A percentile compares a stretch with the other conserved stretches of the same genome.
phyloP scores from a whole-genome alignment of 257 asterid genomes.

The Knoxia roxburghii region DNA sequence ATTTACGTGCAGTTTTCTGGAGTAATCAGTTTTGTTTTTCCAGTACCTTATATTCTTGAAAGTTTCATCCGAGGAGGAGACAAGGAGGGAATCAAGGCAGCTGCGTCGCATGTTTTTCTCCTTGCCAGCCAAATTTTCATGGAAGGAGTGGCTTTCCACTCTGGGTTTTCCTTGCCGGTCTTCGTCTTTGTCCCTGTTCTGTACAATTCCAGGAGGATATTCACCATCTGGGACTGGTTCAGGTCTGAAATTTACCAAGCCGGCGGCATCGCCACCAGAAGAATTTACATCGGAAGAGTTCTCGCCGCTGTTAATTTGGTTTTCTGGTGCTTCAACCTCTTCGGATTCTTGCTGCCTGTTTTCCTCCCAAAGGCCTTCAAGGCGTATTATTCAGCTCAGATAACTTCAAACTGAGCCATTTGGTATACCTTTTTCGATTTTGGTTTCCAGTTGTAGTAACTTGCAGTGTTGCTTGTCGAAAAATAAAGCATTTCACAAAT shows the following conservation, averaged over 20 bases:
- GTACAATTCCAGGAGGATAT: slow-evolving; percentile 72
- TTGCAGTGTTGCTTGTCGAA: no score
- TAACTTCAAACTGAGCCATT: slow-evolving; percentile 20
- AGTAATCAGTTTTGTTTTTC: slow-evolving; percentile 54
- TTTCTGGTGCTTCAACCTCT: slow-evolving; percentile 75
- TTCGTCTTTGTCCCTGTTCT: slow-evolving; percentile 73
- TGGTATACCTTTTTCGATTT: no score
- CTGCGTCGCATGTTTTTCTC: slow-evolving; percentile 65
- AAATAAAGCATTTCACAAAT: no score
- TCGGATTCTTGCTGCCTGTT: slow-evolving; percentile 74
- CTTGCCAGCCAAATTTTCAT: slow-evolving; percentile 61
- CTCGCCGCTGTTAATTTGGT: slow-evolving; percentile 68
- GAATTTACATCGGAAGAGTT: slow-evolving; percentile 53
- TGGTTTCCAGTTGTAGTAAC: no score
- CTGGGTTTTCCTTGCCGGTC: slow-evolving; percentile 56
- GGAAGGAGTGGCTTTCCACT: slow-evolving; percentile 62
- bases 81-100: slow-evolving; percentile 48
- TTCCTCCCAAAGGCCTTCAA: slow-evolving; percentile 70
- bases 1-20: slow-evolving; percentile 45
- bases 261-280: slow-evolving; percentile 31
- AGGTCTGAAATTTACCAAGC: slow-evolving; percentile 38
- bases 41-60: slow-evolving; percentile 51
- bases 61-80: slow-evolving; percentile 59
- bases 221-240: slow-evolving; percentile 72
- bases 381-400: slow-evolving; percentile 39